phyloP scores from a whole-genome alignment of 495 filamentous ascomycete genomes.

The Penicillium argentinense region DNA sequence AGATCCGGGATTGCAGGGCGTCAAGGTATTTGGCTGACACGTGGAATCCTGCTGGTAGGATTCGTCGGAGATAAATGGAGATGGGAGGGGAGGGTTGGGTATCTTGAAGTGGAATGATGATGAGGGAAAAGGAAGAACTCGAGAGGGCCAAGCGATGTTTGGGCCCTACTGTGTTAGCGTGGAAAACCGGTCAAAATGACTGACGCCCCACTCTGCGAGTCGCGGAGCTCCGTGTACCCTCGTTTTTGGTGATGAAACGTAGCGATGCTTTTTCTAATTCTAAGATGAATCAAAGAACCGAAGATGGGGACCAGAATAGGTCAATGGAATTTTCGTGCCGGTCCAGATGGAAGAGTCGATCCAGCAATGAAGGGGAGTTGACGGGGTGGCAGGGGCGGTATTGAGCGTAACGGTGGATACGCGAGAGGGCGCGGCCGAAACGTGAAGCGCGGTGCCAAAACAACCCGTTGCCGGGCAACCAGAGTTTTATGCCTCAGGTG shows the following conservation, averaged over 20 bases:
- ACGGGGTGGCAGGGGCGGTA: conserved; percentile 14
- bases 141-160: conserved; percentile 49
- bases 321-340: conserved; percentile 8
- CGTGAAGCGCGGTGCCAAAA: conserved; percentile 17
- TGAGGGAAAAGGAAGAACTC: conserved; percentile 40
- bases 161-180: conserved; percentile 50
- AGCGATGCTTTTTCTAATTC: no score
- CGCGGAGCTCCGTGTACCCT: conserved; percentile 30
- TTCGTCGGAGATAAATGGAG: conserved; percentile 4
- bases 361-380: conserved; percentile 26
- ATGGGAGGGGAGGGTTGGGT: conserved; percentile 26
- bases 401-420: conserved; percentile 24
- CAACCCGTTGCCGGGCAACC: conserved; percentile 20
- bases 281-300: no score
- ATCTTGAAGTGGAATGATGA: conserved; percentile 42
- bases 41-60: conserved; percentile 12
- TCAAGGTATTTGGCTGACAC: conserved; percentile 16
- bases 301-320: conserved; percentile 11
- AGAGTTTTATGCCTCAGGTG: not conserved
- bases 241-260: no score
- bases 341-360: conserved; percentile 15
- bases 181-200: conserved; percentile 39
- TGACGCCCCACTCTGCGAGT: conserved; percentile 43
- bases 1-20: conserved; percentile 13
- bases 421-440: conserved; percentile 20